phyloP scores from a whole-genome alignment of 306 rosid species.

The Trifolium fragiferum region DNA sequence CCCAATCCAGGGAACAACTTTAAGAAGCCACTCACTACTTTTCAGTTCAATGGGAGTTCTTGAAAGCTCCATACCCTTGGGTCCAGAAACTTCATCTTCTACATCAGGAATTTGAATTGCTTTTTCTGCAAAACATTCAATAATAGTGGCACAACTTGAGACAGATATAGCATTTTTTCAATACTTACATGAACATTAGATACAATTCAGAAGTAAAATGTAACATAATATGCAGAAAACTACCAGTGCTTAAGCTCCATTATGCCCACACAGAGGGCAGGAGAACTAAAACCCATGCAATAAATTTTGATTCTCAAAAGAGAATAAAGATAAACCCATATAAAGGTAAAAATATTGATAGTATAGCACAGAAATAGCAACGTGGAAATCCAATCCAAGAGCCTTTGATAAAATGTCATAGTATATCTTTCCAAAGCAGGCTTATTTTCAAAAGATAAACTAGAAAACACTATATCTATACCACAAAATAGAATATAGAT shows the following conservation, averaged over 20 bases:
- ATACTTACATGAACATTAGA: constrained; percentile 13
- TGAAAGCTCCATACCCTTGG: constrained; percentile 68
- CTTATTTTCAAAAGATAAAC: constrained; percentile 22
- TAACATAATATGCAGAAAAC: constrained; percentile 29
- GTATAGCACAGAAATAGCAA: constrained; percentile 17
- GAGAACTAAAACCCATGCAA: constrained; percentile 35
- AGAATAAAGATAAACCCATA: not conserved
- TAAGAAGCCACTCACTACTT: constrained; percentile 69
- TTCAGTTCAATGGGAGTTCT: constrained; percentile 77
- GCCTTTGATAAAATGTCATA: not conserved
- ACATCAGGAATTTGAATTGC: constrained; percentile 71
- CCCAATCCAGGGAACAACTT: constrained; percentile 94
- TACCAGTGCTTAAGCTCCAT: constrained; percentile 22
- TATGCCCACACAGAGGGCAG: constrained; percentile 7
- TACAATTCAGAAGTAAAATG: constrained; percentile 32
- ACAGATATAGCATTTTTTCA: constrained; percentile 3
- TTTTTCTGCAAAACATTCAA: constrained; percentile 56
- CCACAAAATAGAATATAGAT: constrained; percentile 26
- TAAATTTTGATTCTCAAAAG: constrained; percentile 9
- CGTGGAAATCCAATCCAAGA: constrained; percentile 27
- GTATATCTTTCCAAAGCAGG: constrained; percentile 24
- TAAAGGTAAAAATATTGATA: constrained; percentile 16
- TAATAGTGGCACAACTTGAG: constrained; percentile 33
- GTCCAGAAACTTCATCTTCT: constrained; percentile 61
- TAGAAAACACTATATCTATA: constrained; percentile 15